Evolutionary conservation across 2,329 filamentous ascomycete species (phyloP), one percentile per base, ranked within the genome.

Genomic region (Ophiosphaerella herpotricha): DNA sequence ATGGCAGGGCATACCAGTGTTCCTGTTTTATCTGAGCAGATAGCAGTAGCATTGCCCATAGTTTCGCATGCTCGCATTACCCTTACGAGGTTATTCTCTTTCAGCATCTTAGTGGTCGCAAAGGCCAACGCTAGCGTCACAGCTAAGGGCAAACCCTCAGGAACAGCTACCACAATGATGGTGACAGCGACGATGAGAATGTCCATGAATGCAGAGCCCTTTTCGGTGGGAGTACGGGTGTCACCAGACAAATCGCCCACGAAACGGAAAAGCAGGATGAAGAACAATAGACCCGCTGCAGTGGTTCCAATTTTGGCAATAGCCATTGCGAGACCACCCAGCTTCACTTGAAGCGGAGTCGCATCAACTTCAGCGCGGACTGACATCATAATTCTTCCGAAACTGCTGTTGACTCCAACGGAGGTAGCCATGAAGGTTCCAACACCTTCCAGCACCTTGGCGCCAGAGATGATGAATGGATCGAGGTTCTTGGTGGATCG

Each of bases 391-490:
- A 80, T 82, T 50, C 80, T 80, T 23, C 81, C 81, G 47, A 80
- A 82, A 52, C 77, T 81, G 7, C 80, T 82, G 64, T 83, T 74
- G 31, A 80, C 77, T 41, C 81, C 81, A 11, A 82, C 79, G 2
- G 80, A 80, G 2, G 81, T 83, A 18, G 80, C 80, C 39, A 83
- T 65, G 53, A 79, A 83, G 2, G 78, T 82, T 8, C 81, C 81
- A 3, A 36, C 80, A 29, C 63, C 64, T 64, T 83, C 80, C 29
- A 80, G 75, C 12, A 83, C 78, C 58, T 82, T 83, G 39, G 77
- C 77, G n/a, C 81, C 81, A 7, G 80, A 83, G 46, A 83, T 79
- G 57, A 83, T 82, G 64, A 88, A 89, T 1, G 85, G 85, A 52
- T 89, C 86, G 3, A 86, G 74, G 40, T 85, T 81, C 11, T 64